Evolutionary conservation across 352 stramenopile genomes (phyloP).

Genomic region (Pythium grandisporangium): DNA sequence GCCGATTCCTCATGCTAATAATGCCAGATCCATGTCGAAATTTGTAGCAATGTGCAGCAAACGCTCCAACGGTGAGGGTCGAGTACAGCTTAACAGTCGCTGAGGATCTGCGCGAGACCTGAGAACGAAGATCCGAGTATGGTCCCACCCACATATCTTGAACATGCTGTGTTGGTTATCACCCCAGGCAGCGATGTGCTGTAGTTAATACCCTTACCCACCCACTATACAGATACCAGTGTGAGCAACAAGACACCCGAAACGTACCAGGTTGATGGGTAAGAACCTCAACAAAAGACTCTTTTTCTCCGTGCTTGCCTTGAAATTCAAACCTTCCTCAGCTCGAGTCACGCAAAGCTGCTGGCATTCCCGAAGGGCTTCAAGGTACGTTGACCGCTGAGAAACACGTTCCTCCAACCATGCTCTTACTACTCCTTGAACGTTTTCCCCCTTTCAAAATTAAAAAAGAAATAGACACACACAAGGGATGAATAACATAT

Average conservation of each 20-base stretch:
- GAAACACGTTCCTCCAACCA: conserved; percentile 71
- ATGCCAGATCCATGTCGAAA: conserved; percentile 74
- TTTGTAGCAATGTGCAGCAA: conserved; percentile 75
- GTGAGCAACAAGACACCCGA: neutral
- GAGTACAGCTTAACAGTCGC: conserved; percentile 50
- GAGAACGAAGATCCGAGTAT: conserved; percentile 50
- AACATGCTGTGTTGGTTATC: conserved; percentile 43
- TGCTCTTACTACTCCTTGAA: conserved; percentile 51
- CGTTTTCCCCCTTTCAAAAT: conserved; percentile 46
- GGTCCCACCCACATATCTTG: conserved; percentile 82
- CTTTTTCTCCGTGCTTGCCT: conserved; percentile 80
- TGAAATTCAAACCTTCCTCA: conserved; percentile 69
- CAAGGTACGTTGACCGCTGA: conserved; percentile 58
- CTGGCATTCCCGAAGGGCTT: conserved; percentile 57
- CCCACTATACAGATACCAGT: neutral
- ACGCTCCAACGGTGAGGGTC: conserved; percentile 68
- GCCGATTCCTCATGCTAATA: conserved; percentile 40
- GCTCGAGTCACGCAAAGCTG: conserved; percentile 57
- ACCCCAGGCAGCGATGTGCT: neutral
- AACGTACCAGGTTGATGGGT: conserved; percentile 59
- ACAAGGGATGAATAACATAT: no score
- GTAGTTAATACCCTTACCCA: neutral
- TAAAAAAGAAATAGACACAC: no score
- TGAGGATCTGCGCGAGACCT: conserved; percentile 53
- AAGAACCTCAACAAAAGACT: conserved; percentile 62